A percentile compares a stretch with the other conserved stretches of the same genome.
Evolutionary conservation across 2,329 filamentous ascomycete species (phyloP).

Genomic region (Pseudocercospora vitis): DNA sequence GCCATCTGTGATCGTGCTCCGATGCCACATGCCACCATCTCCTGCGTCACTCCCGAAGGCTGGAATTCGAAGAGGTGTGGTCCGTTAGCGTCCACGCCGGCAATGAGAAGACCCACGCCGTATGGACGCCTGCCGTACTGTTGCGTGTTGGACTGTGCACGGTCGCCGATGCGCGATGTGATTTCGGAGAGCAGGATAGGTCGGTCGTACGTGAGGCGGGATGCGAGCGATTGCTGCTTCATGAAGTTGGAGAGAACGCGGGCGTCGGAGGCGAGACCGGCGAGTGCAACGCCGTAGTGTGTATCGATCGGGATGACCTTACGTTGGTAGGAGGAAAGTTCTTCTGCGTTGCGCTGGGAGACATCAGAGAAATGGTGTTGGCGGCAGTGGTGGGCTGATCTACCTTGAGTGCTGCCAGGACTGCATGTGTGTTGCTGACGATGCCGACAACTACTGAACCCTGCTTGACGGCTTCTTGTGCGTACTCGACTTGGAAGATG

Average conservation of each 20-base stretch:
- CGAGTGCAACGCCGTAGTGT: constrained; percentile 92
- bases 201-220: constrained; percentile 92
- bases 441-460: constrained; percentile 96
- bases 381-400: background rate
- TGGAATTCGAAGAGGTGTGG: constrained; percentile 99
- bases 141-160: constrained; percentile 97
- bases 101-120: constrained; percentile 88
- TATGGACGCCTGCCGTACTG: constrained; percentile 96
- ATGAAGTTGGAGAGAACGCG: constrained; percentile 99
- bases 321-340: constrained; percentile 99
- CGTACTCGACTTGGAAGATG: constrained; percentile 99
- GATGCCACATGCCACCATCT: constrained; percentile 96
- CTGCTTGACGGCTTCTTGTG: constrained; percentile 97
- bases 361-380: background rate
- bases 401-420: constrained; percentile 96
- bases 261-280: constrained; percentile 93
- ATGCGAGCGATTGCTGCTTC: constrained; percentile 97
- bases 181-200: constrained; percentile 87
- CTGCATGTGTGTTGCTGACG: constrained; percentile 96
- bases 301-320: constrained; percentile 97
- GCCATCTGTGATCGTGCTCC: constrained; percentile 97
- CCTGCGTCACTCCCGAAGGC: constrained; percentile 90
- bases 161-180: constrained; percentile 88
- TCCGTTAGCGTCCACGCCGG: constrained; percentile 88
- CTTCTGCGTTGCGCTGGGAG: constrained; percentile 89